A percentile compares a stretch with the other conserved stretches of the same genome.
These are phyloP conservation scores for Chlorella sp. DNA, from an alignment of 139 green algal genomes.

Conservation along the genomic window DNA sequence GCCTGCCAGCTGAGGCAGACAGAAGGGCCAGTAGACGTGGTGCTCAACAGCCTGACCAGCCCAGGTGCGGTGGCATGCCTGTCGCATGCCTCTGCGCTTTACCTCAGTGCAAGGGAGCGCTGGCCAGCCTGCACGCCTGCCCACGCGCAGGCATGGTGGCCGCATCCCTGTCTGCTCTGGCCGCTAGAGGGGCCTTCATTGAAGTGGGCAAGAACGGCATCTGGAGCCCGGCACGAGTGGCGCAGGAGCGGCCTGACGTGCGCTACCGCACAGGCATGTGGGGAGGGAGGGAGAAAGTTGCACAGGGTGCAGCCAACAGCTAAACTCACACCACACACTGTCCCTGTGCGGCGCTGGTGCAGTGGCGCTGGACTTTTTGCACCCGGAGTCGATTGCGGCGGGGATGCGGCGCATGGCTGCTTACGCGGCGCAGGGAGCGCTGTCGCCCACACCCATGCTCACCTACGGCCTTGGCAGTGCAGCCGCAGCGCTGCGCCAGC, in stretches of 20 bases:
- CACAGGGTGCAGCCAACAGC: too few species aligned
- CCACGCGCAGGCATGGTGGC: conserved; percentile 87
- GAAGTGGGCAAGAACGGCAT: conserved; percentile 91
- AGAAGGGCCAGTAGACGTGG: conserved; percentile 14
- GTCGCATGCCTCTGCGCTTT: too few species aligned
- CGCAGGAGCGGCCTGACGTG: conserved; percentile 74
- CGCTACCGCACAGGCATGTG: conserved; percentile 62
- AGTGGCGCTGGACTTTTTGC: conserved; percentile 86
- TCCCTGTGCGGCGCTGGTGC: too few species aligned
- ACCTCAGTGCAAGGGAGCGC: too few species aligned
- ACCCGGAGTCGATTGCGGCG: conserved; percentile 38
- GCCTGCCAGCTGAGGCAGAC: conserved; percentile 13
- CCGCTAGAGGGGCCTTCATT: conserved; percentile 56
- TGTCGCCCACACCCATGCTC: background rate
- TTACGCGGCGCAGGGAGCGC: conserved; percentile 32
- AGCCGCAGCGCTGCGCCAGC: conserved; percentile 67
- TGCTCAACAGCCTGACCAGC: conserved; percentile 84
- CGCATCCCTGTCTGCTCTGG: conserved; percentile 59
- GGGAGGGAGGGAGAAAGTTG: too few species aligned
- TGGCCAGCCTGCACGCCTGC: too few species aligned
- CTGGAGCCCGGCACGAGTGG: conserved; percentile 55
- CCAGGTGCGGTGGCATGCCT: conserved; percentile 38
- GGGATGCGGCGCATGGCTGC: conserved; percentile 31
- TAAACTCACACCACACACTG: too few species aligned
- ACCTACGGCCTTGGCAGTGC: conserved; percentile 42